Evolutionary conservation across 2,329 filamentous ascomycete genomes (phyloP).

Genomic region (Dactylellina haptotyla): DNA sequence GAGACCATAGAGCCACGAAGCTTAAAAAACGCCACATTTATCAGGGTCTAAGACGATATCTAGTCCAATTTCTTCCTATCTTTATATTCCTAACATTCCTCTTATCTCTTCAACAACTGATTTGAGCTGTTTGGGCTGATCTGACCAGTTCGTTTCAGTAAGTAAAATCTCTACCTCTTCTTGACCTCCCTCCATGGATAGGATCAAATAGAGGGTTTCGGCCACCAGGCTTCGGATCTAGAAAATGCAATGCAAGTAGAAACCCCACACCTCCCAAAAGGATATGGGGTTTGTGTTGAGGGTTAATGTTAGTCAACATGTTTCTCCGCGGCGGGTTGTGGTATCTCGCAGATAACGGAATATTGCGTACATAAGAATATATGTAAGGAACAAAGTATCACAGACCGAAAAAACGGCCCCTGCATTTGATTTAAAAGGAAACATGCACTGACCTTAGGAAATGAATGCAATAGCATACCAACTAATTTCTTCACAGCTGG

Average conservation of each 20-base stretch:
- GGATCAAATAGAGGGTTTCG: constrained; percentile 49
- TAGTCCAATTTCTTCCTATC: background rate
- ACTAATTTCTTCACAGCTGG: constrained; percentile 75
- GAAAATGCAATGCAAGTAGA: background rate
- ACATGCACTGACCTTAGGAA: constrained; percentile 72
- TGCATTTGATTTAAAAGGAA: constrained; percentile 16
- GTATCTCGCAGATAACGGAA: constrained; percentile 36
- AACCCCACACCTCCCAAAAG: constrained; percentile 29
- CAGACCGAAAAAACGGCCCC: background rate
- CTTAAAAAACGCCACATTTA: too few species aligned
- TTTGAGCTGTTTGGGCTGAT: constrained; percentile 42
- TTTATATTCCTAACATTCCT: constrained; percentile 29
- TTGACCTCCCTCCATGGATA: constrained; percentile 47
- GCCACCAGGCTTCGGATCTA: constrained; percentile 48
- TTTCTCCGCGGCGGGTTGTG: constrained; percentile 49
- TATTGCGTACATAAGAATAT: background rate
- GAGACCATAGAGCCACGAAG: too few species aligned
- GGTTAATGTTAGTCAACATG: constrained; percentile 45
- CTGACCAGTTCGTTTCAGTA: constrained; percentile 40
- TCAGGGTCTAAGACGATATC: too few species aligned
- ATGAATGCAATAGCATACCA: constrained; percentile 81
- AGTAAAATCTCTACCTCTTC: constrained; percentile 47
- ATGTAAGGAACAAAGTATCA: constrained; percentile 33
- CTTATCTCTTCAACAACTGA: constrained; percentile 41
- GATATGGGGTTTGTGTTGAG: constrained; percentile 42